Evolutionary conservation across 257 asterid genomes (phyloP).

Genomic region (Fraxinus excelsior): DNA sequence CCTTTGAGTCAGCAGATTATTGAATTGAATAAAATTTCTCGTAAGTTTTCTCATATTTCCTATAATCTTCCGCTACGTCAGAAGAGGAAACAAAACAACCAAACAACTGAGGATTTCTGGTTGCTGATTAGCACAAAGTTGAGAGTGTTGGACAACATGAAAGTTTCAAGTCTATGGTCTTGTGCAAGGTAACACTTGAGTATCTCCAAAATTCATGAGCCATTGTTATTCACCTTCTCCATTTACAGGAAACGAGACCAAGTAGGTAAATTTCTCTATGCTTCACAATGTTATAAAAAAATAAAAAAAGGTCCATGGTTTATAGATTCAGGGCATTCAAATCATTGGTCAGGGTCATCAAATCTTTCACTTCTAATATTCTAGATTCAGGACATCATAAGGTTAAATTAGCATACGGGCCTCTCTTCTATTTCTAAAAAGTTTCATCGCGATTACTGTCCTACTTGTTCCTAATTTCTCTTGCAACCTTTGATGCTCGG

Average conservation of each 20-base stretch:
- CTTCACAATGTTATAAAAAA: background rate
- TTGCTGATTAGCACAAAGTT: background rate
- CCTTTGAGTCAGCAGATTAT: no score
- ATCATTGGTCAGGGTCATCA: background rate
- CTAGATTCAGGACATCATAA: background rate
- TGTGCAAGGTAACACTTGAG: background rate
- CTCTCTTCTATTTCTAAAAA: background rate
- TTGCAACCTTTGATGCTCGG: no score
- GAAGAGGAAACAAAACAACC: background rate
- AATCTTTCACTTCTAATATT: background rate
- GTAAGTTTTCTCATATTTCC: no score
- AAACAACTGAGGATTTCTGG: background rate
- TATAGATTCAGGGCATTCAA: background rate
- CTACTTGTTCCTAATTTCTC: background rate
- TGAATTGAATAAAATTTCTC: no score
- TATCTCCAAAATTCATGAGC: background rate
- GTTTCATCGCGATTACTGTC: background rate
- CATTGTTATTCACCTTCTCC: background rate
- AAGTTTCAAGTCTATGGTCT: background rate
- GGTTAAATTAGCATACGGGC: background rate
- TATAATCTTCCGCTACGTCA: no score
- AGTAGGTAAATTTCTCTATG: background rate
- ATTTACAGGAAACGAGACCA: background rate
- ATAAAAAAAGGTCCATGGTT: background rate
- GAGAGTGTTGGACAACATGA: background rate